phyloP scores from a whole-genome alignment of 345 rosid genomes.

The Heritiera fomes region DNA sequence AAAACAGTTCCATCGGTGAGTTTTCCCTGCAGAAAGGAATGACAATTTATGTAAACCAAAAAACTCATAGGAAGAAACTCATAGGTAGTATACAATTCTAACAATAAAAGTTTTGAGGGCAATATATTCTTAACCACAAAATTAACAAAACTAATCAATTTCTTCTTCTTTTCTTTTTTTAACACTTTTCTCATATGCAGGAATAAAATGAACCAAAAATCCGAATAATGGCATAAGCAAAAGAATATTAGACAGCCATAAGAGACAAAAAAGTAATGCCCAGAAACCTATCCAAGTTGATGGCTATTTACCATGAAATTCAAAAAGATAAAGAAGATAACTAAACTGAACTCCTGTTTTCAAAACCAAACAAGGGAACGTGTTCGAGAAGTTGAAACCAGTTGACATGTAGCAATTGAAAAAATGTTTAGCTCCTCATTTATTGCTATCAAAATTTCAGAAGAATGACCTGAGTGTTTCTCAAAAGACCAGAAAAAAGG shows the following conservation, averaged over 20 bases:
- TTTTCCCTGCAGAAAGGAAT: conserved; percentile 55
- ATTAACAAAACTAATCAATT: background rate
- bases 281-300: background rate
- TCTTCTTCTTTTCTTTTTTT: background rate
- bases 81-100: background rate
- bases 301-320: background rate
- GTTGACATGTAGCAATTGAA: background rate
- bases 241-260: background rate
- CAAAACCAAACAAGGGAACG: background rate
- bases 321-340: background rate
- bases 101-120: background rate
- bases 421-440: conserved; percentile 7
- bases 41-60: conserved; percentile 3
- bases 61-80: background rate
- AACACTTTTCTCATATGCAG: background rate
- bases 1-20: conserved; percentile 91
- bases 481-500: background rate
- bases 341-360: background rate
- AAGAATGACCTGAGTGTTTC: background rate
- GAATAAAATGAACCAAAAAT: background rate
- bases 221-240: background rate
- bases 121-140: background rate
- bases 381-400: background rate
- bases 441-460: background rate
- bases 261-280: no score